These are phyloP conservation scores for Xylariaceae sp. DNA, from an alignment of 2,329 filamentous ascomycete species.

Conservation along the genomic window DNA sequence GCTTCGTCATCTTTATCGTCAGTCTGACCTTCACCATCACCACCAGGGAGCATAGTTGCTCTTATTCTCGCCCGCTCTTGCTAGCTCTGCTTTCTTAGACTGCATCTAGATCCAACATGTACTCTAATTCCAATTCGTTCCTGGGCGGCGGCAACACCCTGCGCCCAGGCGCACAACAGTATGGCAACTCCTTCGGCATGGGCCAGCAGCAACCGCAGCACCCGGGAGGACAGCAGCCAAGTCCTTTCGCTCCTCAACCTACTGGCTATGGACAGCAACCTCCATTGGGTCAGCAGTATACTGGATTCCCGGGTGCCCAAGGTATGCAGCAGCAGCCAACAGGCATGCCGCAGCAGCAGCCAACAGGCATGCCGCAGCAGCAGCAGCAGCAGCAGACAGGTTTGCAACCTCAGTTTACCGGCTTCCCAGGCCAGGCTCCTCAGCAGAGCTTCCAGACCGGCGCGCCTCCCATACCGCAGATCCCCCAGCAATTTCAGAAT, in stretches of 20 bases:
- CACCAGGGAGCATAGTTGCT: constrained; percentile 21
- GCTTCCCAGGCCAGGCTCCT: constrained; percentile 37
- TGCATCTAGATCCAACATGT: constrained; percentile 58
- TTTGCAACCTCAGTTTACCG: constrained; percentile 45
- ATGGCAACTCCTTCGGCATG: constrained; percentile 46
- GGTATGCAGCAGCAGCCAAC: constrained; percentile 35
- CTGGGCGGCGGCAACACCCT: constrained; percentile 74
- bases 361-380: constrained; percentile 12
- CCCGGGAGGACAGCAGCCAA: constrained; percentile 45
- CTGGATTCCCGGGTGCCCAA: constrained; percentile 54
- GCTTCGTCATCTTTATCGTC: constrained; percentile 17
- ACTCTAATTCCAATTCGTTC: constrained; percentile 83
- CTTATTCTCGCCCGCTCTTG: constrained; percentile 9
- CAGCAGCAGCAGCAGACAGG: constrained; percentile 37
- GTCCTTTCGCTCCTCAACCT: constrained; percentile 54
- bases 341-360: constrained; percentile 26
- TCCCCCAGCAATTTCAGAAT: constrained; percentile 56
- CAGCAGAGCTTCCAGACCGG: constrained; percentile 59
- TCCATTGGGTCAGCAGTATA: constrained; percentile 54
- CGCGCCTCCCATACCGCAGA: constrained; percentile 55
- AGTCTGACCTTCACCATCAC: constrained; percentile 7
- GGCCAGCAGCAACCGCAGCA: constrained; percentile 38
- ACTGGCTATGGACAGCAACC: constrained; percentile 56
- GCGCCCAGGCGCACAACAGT: constrained; percentile 62
- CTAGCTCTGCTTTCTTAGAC: not conserved